Evolutionary conservation across 768 basidiomycete genomes (phyloP).

Genomic region (Steccherinum ochraceum): DNA sequence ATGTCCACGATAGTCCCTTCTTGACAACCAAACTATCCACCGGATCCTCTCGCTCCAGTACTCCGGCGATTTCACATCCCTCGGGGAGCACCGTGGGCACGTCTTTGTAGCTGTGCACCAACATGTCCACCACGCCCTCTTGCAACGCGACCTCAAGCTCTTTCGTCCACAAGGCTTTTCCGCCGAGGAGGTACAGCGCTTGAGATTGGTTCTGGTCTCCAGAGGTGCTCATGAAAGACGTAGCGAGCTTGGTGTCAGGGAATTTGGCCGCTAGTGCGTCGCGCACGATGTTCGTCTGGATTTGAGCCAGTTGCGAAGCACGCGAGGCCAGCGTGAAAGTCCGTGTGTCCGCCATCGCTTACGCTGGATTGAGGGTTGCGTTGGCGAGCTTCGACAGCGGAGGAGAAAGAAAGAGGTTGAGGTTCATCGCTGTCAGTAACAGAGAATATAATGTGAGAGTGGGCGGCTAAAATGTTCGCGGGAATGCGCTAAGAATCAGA

Average conservation of each 20-base stretch:
- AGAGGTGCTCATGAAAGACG: constrained; percentile 62
- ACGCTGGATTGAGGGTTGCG: no score
- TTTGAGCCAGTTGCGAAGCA: constrained; percentile 79
- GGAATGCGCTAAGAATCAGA: no score
- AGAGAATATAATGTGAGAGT: no score
- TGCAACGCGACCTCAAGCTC: constrained; percentile 86
- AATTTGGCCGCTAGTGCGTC: constrained; percentile 52
- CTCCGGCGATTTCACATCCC: constrained; percentile 80
- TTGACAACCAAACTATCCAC: constrained; percentile 87
- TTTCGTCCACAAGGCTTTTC: constrained; percentile 94
- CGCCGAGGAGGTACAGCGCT: constrained; percentile 79
- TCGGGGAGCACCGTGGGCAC: constrained; percentile 83
- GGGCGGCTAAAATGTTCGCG: no score
- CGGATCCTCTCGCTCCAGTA: constrained; percentile 83
- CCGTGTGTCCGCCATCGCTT: constrained; percentile 27
- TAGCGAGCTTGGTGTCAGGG: constrained; percentile 43
- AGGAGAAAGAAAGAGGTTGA: no score
- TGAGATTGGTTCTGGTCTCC: constrained; percentile 90
- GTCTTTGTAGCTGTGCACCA: constrained; percentile 92
- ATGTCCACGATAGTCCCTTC: constrained; percentile 60
- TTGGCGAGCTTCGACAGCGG: no score
- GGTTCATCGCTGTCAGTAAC: no score
- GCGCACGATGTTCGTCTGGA: constrained; percentile 81
- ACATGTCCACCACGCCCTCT: constrained; percentile 73
- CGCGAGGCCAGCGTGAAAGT: constrained; percentile 79